Evolutionary conservation across 345 rosid species (phyloP).

Genomic region (Citrus glauca): DNA sequence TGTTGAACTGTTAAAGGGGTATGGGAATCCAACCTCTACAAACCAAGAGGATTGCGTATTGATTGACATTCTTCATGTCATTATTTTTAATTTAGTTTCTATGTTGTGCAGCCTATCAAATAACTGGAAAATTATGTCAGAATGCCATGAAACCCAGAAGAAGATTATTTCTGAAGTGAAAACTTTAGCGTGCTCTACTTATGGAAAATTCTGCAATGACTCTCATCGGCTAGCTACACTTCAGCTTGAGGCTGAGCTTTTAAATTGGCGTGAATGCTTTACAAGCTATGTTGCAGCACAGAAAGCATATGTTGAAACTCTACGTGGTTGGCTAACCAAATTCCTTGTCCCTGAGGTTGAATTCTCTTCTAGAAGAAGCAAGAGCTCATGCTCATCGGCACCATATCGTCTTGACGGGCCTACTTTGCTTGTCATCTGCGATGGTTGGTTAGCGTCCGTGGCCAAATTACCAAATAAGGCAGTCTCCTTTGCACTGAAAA

Average conservation of each 20-base stretch:
- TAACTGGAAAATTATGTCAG: slow-evolving; percentile 67
- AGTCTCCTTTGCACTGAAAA: slow-evolving; percentile 43
- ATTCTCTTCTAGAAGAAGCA: slow-evolving; percentile 45
- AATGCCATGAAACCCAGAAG: slow-evolving; percentile 72
- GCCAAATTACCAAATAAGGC: slow-evolving; percentile 48
- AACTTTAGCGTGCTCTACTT: slow-evolving; percentile 40
- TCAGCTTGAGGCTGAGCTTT: slow-evolving; percentile 75
- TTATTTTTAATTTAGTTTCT: slow-evolving; percentile 13
- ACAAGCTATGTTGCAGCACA: slow-evolving; percentile 45
- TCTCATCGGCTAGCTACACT: slow-evolving; percentile 68
- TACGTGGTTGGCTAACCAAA: slow-evolving; percentile 63
- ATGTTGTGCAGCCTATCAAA: slow-evolving; percentile 39
- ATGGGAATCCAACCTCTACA: slow-evolving; percentile 22
- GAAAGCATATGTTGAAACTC: slow-evolving; percentile 53
- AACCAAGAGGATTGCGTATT: neutral
- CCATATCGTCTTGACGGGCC: slow-evolving; percentile 47
- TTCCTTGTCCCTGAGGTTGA: slow-evolving; percentile 59
- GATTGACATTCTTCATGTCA: neutral
- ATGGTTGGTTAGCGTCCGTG: slow-evolving; percentile 45
- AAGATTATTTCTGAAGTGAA: slow-evolving; percentile 60
- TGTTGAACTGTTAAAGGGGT: slow-evolving; percentile 66
- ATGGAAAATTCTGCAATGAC: slow-evolving; percentile 59
- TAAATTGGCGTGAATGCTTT: slow-evolving; percentile 57
- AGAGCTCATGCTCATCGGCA: slow-evolving; percentile 18
- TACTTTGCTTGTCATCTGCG: slow-evolving; percentile 46